Percentiles rank a stretch among this genome's conserved stretches.
These are phyloP conservation scores for Chalciporus pseudorubinellus DNA, from an alignment of 768 basidiomycete genomes.

Conservation along the genomic window DNA sequence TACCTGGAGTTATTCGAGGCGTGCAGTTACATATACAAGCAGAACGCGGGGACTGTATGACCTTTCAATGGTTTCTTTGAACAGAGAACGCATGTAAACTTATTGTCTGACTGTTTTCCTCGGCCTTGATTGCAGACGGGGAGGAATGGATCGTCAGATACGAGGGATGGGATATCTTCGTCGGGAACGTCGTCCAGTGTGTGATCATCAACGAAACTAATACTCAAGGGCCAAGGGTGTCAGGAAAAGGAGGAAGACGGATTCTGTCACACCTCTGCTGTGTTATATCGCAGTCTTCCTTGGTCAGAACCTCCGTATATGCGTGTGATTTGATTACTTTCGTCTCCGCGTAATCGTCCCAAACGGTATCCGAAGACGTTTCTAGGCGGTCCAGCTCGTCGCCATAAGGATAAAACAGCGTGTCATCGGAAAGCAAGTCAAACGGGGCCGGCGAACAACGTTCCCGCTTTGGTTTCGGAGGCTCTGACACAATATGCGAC, in stretches of 20 bases:
- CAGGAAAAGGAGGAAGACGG: conserved; percentile 3
- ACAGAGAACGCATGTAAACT: conserved; percentile 23
- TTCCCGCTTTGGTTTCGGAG: conserved; percentile 13
- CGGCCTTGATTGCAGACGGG: conserved; percentile 19
- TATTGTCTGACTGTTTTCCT: conserved; percentile 3
- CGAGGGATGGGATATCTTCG: background rate
- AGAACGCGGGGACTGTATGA: conserved; percentile 12
- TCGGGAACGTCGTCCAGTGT: background rate
- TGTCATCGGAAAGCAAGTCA: conserved; percentile 26
- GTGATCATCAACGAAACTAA: conserved; percentile 6
- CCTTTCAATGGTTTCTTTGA: conserved; percentile 15
- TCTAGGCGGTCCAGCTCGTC: conserved; percentile 10
- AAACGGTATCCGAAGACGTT: conserved; percentile 24
- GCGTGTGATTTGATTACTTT: conserved; percentile 5
- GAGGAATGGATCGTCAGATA: background rate
- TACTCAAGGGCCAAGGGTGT: conserved; percentile 7
- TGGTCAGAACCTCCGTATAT: conserved; percentile 11
- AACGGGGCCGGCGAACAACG: background rate
- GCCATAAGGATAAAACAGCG: conserved; percentile 12
- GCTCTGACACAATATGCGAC: background rate
- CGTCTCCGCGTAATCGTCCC: conserved; percentile 5
- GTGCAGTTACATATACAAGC: conserved; percentile 16
- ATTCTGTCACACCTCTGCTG: conserved; percentile 17
- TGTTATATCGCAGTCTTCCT: background rate
- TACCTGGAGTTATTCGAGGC: conserved; percentile 12